Conservation (phyloP, 768 basidiomycete genomes). For the Suillus subalutaceus region DNA sequence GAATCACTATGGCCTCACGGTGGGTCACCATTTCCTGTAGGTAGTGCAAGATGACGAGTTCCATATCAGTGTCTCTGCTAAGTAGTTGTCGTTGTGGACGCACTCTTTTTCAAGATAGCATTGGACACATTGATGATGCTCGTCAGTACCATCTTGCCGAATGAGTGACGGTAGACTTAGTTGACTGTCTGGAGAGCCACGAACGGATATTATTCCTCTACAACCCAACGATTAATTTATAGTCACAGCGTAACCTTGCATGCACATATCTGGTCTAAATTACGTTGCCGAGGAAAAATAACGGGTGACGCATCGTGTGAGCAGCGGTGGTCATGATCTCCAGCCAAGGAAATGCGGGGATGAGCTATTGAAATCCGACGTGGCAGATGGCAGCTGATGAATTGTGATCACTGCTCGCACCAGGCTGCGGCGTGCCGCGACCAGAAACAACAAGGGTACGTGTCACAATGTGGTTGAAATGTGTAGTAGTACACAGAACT, state of each 20-base stretch:
- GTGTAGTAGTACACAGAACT: not conserved
- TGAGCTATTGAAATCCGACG: not conserved
- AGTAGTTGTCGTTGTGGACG: conserved; percentile 8
- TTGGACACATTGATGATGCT: not conserved
- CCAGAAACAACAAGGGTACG: not conserved
- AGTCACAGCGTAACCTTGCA: not conserved
- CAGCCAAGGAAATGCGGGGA: not conserved
- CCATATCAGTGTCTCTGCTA: not conserved
- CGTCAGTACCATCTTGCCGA: conserved; percentile 16
- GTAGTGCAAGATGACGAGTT: conserved; percentile 12
- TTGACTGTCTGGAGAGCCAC: no score
- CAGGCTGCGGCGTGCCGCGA: not conserved
- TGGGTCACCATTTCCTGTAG: conserved; percentile 18
- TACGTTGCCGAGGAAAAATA: not conserved
- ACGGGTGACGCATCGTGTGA: not conserved
- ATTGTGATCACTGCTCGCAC: not conserved
- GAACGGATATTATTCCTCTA: not conserved
- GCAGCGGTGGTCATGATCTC: not conserved
- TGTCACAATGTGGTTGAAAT: not conserved
- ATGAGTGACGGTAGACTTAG: not conserved
- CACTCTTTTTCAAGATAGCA: conserved; percentile 16
- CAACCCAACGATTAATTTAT: not conserved
- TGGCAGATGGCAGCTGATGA: not conserved
- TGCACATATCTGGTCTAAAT: not conserved
- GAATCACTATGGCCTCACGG: conserved; percentile 25